These are phyloP conservation scores for Prosopis cineraria DNA, from an alignment of 306 rosid genomes.

Conservation along the genomic window DNA sequence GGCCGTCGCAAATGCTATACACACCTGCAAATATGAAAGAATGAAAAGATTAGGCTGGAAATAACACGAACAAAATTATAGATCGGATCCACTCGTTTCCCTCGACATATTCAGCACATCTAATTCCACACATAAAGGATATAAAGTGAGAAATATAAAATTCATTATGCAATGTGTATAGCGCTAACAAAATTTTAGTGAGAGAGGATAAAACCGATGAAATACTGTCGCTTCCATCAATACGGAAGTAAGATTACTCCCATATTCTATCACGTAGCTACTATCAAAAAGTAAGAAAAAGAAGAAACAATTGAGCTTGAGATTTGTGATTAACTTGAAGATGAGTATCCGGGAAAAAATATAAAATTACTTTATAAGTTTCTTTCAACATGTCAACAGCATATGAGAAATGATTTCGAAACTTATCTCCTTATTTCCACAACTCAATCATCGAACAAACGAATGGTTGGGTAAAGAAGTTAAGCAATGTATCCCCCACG, in stretches of 20 bases:
- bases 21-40: conserved; percentile 63
- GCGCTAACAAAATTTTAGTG: not conserved
- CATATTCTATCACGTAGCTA: not conserved
- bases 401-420: conserved; percentile 12
- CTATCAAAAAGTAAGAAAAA: not conserved
- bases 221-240: not conserved
- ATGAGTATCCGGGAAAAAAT: not conserved
- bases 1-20: conserved; percentile 88
- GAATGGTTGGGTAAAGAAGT: conserved; percentile 12
- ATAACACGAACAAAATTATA: conserved; percentile 21
- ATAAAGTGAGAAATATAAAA: not conserved
- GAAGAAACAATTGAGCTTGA: not conserved
- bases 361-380: not conserved
- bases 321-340: conserved; percentile 18
- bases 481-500: conserved; percentile 16
- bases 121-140: not conserved
- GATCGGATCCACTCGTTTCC: not conserved
- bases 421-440: not conserved
- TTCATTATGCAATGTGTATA: not conserved
- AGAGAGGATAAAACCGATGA: not conserved
- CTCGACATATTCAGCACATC: conserved; percentile 10
- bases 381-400: not conserved
- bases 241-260: not conserved
- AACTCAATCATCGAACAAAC: not conserved
- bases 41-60: conserved; percentile 6